A percentile compares a stretch with the other conserved stretches of the same genome.
phyloP scores from a whole-genome alignment of 2,329 filamentous ascomycete genomes.

The Trichoderma aggressivum region DNA sequence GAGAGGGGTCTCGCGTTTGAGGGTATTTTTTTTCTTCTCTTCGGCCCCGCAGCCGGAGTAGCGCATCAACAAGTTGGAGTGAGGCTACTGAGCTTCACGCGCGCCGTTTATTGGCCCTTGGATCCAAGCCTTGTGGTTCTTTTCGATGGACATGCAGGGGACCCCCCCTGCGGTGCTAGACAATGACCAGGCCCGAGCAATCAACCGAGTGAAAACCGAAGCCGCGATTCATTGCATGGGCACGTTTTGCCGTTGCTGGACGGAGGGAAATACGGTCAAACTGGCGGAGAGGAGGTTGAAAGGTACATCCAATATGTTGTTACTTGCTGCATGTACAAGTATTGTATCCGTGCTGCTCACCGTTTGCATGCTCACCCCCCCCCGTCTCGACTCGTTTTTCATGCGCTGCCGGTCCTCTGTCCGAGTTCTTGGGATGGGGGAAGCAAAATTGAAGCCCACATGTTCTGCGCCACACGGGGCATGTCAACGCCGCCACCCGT shows the following conservation, averaged over 20 bases:
- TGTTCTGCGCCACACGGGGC: conserved; percentile 13
- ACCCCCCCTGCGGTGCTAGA: background rate
- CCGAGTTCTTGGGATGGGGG: background rate
- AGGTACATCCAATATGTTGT: no score
- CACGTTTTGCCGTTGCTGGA: background rate
- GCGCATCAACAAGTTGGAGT: background rate
- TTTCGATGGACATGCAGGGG: background rate
- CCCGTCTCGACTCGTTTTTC: background rate
- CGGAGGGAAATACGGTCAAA: conserved; percentile 11
- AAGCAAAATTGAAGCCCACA: background rate
- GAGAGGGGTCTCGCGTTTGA: background rate
- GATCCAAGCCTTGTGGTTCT: background rate
- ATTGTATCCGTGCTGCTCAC: background rate
- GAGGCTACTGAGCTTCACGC: background rate
- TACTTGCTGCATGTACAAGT: background rate
- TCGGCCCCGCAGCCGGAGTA: conserved; percentile 16
- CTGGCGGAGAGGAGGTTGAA: background rate
- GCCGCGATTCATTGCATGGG: conserved; percentile 4
- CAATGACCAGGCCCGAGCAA: conserved; percentile 1
- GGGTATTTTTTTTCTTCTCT: no score
- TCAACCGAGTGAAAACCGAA: conserved; percentile 8
- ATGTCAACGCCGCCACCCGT: conserved; percentile 9
- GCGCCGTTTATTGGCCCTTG: background rate
- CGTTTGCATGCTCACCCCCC: background rate
- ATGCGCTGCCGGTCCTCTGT: background rate